phyloP scores from a whole-genome alignment of 345 rosid genomes.

The Streptanthus diversifolius region DNA sequence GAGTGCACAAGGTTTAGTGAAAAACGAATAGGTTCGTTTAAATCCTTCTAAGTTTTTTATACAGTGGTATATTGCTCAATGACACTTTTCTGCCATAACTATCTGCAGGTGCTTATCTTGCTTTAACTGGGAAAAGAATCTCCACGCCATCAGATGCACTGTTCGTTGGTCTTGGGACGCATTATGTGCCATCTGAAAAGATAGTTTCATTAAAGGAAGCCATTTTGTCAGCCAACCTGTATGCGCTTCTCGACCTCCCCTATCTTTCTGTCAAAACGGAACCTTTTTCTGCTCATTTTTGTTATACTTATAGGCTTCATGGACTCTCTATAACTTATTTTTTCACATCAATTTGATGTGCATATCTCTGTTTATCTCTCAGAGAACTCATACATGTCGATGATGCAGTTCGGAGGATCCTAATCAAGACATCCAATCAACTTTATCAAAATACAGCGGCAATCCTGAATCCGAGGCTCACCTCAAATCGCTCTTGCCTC shows the following conservation, averaged over 20 bases:
- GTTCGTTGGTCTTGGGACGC: slow-evolving; percentile 79
- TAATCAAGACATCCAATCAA: slow-evolving; percentile 46
- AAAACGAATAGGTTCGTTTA: background rate
- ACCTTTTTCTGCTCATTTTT: background rate
- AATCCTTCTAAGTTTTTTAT: background rate
- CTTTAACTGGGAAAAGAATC: slow-evolving; percentile 81
- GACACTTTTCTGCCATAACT: background rate
- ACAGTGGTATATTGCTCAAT: background rate
- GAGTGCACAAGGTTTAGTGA: background rate
- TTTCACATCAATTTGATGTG: background rate
- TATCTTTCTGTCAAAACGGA: background rate
- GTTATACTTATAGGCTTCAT: background rate
- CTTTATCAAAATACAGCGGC: slow-evolving; percentile 55
- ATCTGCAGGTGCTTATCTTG: slow-evolving; percentile 77
- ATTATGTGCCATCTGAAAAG: slow-evolving; percentile 73
- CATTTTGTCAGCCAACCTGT: slow-evolving; percentile 64
- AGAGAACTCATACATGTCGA: slow-evolving; percentile 1
- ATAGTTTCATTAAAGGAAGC: slow-evolving; percentile 65
- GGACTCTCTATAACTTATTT: background rate
- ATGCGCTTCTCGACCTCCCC: slow-evolving; percentile 7
- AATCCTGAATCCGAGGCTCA: slow-evolving; percentile 59
- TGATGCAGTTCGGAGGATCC: slow-evolving; percentile 65
- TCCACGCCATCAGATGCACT: slow-evolving; percentile 85
- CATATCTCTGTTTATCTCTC: slow-evolving; percentile 4
- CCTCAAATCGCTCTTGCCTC: slow-evolving; percentile 65